A percentile compares a stretch with the other conserved stretches of the same genome.
These are phyloP conservation scores for Drechslera avenae DNA, from an alignment of 2,329 filamentous ascomycete genomes.

Conservation along the genomic window DNA sequence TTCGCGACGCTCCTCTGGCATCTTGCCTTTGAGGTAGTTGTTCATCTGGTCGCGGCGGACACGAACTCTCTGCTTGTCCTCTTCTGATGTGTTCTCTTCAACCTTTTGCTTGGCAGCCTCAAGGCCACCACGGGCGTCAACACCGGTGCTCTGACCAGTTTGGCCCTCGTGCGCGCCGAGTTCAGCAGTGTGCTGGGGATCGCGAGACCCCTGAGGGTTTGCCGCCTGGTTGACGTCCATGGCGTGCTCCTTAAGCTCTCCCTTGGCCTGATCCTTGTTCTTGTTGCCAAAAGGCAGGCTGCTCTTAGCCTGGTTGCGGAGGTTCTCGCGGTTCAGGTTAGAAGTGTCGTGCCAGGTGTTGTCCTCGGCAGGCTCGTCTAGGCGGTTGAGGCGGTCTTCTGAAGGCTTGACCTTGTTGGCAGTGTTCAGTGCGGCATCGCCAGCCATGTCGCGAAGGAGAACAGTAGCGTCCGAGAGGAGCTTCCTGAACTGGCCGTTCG, in stretches of 20 bases:
- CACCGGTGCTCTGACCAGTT: constrained; percentile 52
- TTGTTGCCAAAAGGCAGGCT: constrained; percentile 60
- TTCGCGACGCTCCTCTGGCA: constrained; percentile 90
- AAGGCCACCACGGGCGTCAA: constrained; percentile 60
- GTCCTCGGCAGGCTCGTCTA: constrained; percentile 84
- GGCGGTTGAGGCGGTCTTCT: constrained; percentile 74
- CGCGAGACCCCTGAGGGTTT: constrained; percentile 61
- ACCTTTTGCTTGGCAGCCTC: constrained; percentile 62
- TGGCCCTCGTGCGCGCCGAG: constrained; percentile 58
- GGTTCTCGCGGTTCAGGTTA: constrained; percentile 69
- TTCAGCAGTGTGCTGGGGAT: constrained; percentile 61
- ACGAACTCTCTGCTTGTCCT: constrained; percentile 53
- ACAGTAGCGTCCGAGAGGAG: constrained; percentile 79
- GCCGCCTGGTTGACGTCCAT: constrained; percentile 62
- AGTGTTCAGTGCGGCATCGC: constrained; percentile 82
- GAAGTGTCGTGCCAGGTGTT: constrained; percentile 94
- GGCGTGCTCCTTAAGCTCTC: constrained; percentile 57
- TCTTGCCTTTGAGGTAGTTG: constrained; percentile 82
- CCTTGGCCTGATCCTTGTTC: constrained; percentile 62
- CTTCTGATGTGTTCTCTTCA: constrained; percentile 68
- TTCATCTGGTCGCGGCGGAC: constrained; percentile 59
- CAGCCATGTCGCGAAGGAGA: constrained; percentile 86
- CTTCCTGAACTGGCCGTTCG: constrained; percentile 95
- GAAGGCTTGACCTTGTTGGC: constrained; percentile 76
- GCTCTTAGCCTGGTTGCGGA: constrained; percentile 71